Evolutionary conservation across 2,329 filamentous ascomycete genomes (phyloP).

Genomic region (Chaetomiaceae sp.): DNA sequence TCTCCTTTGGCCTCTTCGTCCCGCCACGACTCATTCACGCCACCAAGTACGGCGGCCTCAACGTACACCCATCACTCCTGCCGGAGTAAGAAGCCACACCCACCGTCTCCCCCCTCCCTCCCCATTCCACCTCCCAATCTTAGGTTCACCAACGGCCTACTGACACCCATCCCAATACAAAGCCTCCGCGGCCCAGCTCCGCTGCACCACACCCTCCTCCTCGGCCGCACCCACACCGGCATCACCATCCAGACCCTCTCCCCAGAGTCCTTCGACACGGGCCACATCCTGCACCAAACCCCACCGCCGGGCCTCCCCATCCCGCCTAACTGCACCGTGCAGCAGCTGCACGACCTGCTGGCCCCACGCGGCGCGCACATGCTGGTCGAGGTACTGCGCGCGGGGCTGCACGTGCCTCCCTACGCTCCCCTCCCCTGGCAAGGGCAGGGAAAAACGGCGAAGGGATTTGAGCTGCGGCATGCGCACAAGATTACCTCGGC

Average conservation of each 20-base stretch:
- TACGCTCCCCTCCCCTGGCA: slow-evolving; percentile 47
- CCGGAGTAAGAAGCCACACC: slow-evolving; percentile 55
- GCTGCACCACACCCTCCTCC: slow-evolving; percentile 74
- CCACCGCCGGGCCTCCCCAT: slow-evolving; percentile 51
- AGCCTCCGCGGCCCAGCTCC: slow-evolving; percentile 82
- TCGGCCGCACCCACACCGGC: slow-evolving; percentile 56
- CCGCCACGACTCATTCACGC: slow-evolving; percentile 65
- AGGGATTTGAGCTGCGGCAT: not conserved
- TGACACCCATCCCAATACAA: not conserved
- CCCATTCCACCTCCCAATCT: not conserved
- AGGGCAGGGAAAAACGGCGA: not conserved
- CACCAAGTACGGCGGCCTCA: slow-evolving; percentile 78
- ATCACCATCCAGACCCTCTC: slow-evolving; percentile 85
- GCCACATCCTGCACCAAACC: slow-evolving; percentile 66
- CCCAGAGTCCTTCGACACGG: slow-evolving; percentile 68
- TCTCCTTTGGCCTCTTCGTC: slow-evolving; percentile 90
- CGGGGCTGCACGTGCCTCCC: slow-evolving; percentile 59
- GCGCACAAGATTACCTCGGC: not conserved
- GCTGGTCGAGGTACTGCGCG: slow-evolving; percentile 59
- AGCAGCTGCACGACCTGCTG: slow-evolving; percentile 45
- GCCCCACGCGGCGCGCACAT: slow-evolving; percentile 62
- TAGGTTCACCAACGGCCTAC: too few species aligned
- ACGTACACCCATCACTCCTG: slow-evolving; percentile 86
- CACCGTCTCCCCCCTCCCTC: not conserved
- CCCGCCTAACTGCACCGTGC: slow-evolving; percentile 39